These are phyloP conservation scores for Sextonia rubra DNA, from an alignment of 164 flowering plant genomes.

Conservation along the genomic window DNA sequence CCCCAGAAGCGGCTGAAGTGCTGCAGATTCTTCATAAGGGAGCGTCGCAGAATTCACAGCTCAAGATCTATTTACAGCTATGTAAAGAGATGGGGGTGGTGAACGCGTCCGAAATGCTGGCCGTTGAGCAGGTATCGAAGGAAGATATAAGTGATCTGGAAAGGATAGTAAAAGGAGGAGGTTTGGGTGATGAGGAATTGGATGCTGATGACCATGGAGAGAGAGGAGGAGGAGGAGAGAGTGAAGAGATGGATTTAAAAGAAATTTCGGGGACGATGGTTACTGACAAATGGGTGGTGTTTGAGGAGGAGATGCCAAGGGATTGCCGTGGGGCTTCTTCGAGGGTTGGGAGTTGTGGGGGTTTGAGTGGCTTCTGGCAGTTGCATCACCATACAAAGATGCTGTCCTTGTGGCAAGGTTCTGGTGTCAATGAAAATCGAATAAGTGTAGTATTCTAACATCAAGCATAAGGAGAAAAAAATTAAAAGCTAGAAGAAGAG, in stretches of 20 bases:
- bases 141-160: slow-evolving; percentile 65
- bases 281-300: slow-evolving; percentile 61
- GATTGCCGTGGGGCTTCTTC: background rate
- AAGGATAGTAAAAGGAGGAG: slow-evolving; percentile 33
- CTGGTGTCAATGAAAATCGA: background rate
- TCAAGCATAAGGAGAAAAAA: too few relatives aligned
- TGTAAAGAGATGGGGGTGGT: slow-evolving; percentile 52
- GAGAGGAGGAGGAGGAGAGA: slow-evolving; percentile 1
- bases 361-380: slow-evolving; percentile 1
- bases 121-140: slow-evolving; percentile 44
- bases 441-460: too few relatives aligned
- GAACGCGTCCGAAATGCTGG: slow-evolving; percentile 46
- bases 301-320: slow-evolving; percentile 45
- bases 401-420: background rate
- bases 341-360: background rate
- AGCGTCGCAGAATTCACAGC: slow-evolving; percentile 40
- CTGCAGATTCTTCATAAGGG: slow-evolving; percentile 53
- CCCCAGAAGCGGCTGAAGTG: slow-evolving; percentile 47
- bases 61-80: slow-evolving; percentile 45
- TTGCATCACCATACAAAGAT: background rate
- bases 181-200: slow-evolving; percentile 8
- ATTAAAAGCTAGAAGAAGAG: too few relatives aligned
- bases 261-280: slow-evolving; percentile 33
- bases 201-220: background rate
- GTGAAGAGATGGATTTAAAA: slow-evolving; percentile 13